Evolutionary conservation across 2,329 filamentous ascomycete genomes (phyloP).

Genomic region (Colletotrichum sp.): DNA sequence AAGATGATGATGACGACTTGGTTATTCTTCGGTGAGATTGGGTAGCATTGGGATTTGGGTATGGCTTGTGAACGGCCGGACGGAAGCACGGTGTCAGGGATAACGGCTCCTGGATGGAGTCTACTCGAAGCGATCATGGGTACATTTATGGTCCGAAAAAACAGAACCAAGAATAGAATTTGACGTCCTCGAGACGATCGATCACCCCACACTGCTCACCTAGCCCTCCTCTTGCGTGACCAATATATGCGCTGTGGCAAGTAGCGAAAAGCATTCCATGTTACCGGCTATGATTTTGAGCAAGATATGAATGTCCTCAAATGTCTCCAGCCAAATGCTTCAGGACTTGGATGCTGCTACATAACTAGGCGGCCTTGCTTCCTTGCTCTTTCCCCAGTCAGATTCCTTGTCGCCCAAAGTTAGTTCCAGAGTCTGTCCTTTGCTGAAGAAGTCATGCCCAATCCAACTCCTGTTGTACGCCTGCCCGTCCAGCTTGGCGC

Average conservation of each 20-base stretch:
- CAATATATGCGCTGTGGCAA: background rate
- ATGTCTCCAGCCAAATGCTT: background rate
- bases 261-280: background rate
- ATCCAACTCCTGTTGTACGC: conserved; percentile 65
- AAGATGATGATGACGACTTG: conserved; percentile 55
- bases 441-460: conserved; percentile 61
- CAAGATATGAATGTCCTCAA: background rate
- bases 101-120: conserved; percentile 7
- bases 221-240: background rate
- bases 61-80: background rate
- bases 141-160: background rate
- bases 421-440: conserved; percentile 63
- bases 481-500: conserved; percentile 58
- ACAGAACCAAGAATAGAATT: background rate
- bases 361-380: conserved; percentile 57
- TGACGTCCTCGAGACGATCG: background rate
- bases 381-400: conserved; percentile 53
- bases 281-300: background rate
- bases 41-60: background rate
- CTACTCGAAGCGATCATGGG: background rate
- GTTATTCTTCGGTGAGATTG: conserved; percentile 41
- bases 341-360: background rate
- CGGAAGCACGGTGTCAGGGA: background rate
- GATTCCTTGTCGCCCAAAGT: conserved; percentile 56
- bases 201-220: background rate